Evolutionary conservation across 805 yeast genomes (phyloP).

Genomic region (Pichia thaimueangensis): DNA sequence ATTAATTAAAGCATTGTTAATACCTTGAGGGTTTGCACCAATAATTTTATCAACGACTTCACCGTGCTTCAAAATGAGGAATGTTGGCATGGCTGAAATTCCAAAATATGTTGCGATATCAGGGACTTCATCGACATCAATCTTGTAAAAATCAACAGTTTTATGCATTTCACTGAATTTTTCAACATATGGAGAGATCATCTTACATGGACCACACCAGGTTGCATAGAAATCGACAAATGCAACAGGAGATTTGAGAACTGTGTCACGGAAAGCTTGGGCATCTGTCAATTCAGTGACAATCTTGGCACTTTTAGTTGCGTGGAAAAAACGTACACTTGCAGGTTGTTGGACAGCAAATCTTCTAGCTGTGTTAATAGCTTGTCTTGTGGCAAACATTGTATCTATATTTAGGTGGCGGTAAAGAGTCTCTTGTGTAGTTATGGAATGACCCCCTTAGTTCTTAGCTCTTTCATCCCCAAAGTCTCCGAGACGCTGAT

Average conservation of each 20-base stretch:
- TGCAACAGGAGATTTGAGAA: slow-evolving; percentile 35
- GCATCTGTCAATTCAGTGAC: slow-evolving; percentile 32
- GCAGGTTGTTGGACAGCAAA: neutral
- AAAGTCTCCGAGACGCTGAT: no score
- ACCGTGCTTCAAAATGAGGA: slow-evolving; percentile 56
- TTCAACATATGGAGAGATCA: slow-evolving; percentile 54
- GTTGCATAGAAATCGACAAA: slow-evolving; percentile 64
- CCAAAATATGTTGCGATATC: slow-evolving; percentile 58
- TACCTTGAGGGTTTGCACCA: slow-evolving; percentile 52
- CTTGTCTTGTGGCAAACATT: slow-evolving; percentile 5
- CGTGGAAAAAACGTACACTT: slow-evolving; percentile 11
- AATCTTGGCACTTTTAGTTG: neutral
- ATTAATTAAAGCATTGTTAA: slow-evolving; percentile 21
- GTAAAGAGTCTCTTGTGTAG: no score
- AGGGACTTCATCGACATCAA: slow-evolving; percentile 54
- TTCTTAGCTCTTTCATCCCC: no score
- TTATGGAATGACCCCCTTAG: no score
- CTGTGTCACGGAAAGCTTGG: slow-evolving; percentile 32
- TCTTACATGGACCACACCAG: slow-evolving; percentile 79
- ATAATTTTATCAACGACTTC: slow-evolving; percentile 49
- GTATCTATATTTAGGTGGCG: neutral
- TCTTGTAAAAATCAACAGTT: slow-evolving; percentile 56
- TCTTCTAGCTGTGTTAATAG: neutral
- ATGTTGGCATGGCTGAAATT: slow-evolving; percentile 73
- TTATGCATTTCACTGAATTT: slow-evolving; percentile 36